Evolutionary conservation across 2,329 filamentous ascomycete species (phyloP), one percentile per base, ranked within the genome.

Genomic region (Stemphylium beticola): DNA sequence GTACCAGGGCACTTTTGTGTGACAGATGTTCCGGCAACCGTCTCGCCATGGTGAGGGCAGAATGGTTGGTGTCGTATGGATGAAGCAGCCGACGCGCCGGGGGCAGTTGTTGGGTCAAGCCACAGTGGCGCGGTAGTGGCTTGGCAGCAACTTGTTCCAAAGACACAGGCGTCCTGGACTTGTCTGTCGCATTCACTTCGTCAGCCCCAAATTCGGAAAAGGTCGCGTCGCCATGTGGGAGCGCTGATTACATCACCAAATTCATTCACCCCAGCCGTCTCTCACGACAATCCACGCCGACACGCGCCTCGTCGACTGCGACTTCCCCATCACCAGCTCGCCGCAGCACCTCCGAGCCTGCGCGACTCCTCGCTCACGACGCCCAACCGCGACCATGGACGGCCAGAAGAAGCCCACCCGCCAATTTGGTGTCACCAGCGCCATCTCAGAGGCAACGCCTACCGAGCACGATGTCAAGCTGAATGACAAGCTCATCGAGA

Each of bases 401-500:
- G 71, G 60, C 37, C 64, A 68, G 53, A 60, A 64, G 43, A 67
- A 67, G 57, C 64, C 51, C 29, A 44, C 61, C 31, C 52, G 52
- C 46, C 66, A 70, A 69, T 87, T 83, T 81, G 93, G 93, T 69
- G 85, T 96, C 41, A 97, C 92, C 55, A 88, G 88, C 65, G 89
- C 95, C 41, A 91, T 99, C 33, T 96, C 92, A 17, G 83, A 83
- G 11, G 81, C 83, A 18, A 82, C 92, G 20, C 95, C 95, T 4
- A 95, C 89, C 1, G 84, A 89, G 50, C 79, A 84, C 33, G 93
- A 99, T 74, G 85, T 89, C 52, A 83, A 88, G 61, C 85, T 89
- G 45, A 96, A 91, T 66, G 87, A 92, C 63, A 82, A 87, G 51
- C 84, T 99, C 39, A 84, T 96, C 52, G 86, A 90, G 51, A 93